phyloP scores from a whole-genome alignment of 2,329 filamentous ascomycete species.

The Xylariaceae sp. region DNA sequence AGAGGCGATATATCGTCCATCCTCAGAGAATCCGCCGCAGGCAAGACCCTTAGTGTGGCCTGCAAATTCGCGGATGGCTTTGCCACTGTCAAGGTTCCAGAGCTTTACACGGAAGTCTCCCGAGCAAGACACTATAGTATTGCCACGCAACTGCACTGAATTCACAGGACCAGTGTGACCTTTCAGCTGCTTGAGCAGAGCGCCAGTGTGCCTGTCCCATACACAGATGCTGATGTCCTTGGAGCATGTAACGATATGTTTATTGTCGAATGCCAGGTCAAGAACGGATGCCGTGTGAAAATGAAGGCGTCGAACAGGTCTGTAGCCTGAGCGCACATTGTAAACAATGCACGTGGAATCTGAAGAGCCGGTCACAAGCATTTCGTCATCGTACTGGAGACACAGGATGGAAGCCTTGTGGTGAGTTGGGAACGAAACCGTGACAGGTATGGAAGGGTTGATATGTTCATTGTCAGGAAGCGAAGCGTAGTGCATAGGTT shows the following conservation, averaged over 20 bases:
- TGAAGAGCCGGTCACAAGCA: conserved; percentile 93
- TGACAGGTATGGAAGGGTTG: conserved; percentile 54
- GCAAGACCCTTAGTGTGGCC: conserved; percentile 92
- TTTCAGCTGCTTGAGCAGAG: conserved; percentile 74
- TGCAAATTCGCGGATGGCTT: conserved; percentile 85
- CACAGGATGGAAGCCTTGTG: conserved; percentile 94
- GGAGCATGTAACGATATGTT: conserved; percentile 94
- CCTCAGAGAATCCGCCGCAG: conserved; percentile 93
- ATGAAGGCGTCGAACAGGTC: conserved; percentile 75
- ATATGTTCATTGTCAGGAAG: conserved; percentile 51
- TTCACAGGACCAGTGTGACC: conserved; percentile 94
- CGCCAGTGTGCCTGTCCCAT: conserved; percentile 83
- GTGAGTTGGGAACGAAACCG: conserved; percentile 64
- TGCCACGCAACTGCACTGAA: conserved; percentile 90
- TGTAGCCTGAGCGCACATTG: conserved; percentile 77
- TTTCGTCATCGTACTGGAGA: conserved; percentile 89
- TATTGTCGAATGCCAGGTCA: conserved; percentile 89
- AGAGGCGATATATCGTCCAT: conserved; percentile 89
- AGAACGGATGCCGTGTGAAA: conserved; percentile 87
- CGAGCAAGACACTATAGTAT: conserved; percentile 89
- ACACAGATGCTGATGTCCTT: conserved; percentile 94
- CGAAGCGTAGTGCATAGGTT: conserved; percentile 58
- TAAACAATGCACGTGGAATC: conserved; percentile 92
- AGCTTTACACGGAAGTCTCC: conserved; percentile 92
- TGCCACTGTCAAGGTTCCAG: conserved; percentile 90